Base-by-base conservation (phyloP, 352 stramenopile genomes). In the Thalassiosira pacifica region DNA sequence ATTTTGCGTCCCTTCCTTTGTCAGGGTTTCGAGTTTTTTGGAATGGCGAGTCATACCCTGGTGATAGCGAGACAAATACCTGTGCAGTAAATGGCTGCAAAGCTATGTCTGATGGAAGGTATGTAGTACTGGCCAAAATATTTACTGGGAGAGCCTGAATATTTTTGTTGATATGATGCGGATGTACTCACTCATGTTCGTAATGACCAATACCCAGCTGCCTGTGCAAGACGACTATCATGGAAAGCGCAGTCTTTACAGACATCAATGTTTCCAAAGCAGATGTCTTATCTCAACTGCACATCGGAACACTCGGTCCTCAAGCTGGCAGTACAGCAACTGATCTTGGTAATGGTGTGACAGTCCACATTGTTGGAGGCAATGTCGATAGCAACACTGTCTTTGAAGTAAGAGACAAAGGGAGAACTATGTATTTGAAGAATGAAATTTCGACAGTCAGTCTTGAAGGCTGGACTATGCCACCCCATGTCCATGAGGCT, bases 391-490 rank as follows among this genome's bases (percentile, higher is more conserved):
- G 24, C 32, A 60, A 60, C 8, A 87, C 86, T 48, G 70, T 90
- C 19, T 91, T 91, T 74, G 86, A 91, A 77, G 78, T 90, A 13
- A 24, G 82, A 61, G 82, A 88, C 74, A 86, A 87, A 22, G 77
- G 82, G 53, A 64, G 83, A 27, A 86, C 52, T 18, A 27, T 89
- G 18, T 90, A 76, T 68, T 79, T 91, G n/a, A 91, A 88, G 61
- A 91, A 91, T 66, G 67, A 78, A 8, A 42, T 66, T 32, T 89
- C 81, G 6, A 88, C 71, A 40, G 85, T 91, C 0, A 76, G 66
- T 22, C 48, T 91, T 22, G 26, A 88, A 79, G 86, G 86, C 19
- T 89, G 86, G 86, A 60, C 74, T 29, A 61, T 75, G 22, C 8
- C 59, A 24, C 77, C 82, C 53, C 26, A 81, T 55, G 85, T 87